Evolutionary conservation across 106 monocot species (phyloP).

Genomic region (Dioscorea dumetorum): DNA sequence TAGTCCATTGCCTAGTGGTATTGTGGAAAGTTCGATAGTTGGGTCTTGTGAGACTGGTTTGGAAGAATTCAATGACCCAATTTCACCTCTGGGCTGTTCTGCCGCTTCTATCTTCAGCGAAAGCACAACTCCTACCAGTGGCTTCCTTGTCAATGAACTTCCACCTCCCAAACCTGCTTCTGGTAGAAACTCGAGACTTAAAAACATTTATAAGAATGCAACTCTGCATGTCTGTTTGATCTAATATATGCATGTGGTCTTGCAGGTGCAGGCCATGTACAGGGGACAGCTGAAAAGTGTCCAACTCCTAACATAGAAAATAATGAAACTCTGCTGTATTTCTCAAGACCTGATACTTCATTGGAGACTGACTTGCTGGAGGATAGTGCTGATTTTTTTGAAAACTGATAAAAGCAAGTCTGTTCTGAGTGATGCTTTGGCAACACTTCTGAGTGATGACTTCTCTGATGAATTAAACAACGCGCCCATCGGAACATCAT

Average conservation of each 20-base stretch:
- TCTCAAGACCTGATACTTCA: conserved; percentile 22
- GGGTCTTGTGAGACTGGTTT: conserved; percentile 9
- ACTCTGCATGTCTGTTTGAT: not conserved
- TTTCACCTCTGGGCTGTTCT: conserved; percentile 24
- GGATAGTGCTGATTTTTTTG: not conserved
- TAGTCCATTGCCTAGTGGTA: not conserved
- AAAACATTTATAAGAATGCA: too few relatives aligned
- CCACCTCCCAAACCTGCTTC: conserved; percentile 3
- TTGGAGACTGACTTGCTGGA: conserved; percentile 9
- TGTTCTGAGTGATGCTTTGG: conserved; percentile 10
- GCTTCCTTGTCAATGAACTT: conserved; percentile 21
- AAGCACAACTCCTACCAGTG: conserved; percentile 22
- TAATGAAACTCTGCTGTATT: not conserved
- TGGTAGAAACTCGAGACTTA: conserved; percentile 8
- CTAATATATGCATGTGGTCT: not conserved
- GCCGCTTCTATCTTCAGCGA: too few relatives aligned
- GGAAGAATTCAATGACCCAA: conserved; percentile 21
- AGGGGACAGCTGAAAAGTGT: not conserved
- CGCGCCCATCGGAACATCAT: not conserved
- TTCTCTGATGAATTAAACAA: not conserved
- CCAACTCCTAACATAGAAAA: not conserved
- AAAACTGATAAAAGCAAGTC: not conserved
- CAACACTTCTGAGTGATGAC: conserved; percentile 16
- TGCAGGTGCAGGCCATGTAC: conserved; percentile 8
- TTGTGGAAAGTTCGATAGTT: conserved; percentile 3